Evolutionary conservation across 768 basidiomycete species (phyloP), one percentile per base, ranked within the genome.

Genomic region (Lentinus brumalis): DNA sequence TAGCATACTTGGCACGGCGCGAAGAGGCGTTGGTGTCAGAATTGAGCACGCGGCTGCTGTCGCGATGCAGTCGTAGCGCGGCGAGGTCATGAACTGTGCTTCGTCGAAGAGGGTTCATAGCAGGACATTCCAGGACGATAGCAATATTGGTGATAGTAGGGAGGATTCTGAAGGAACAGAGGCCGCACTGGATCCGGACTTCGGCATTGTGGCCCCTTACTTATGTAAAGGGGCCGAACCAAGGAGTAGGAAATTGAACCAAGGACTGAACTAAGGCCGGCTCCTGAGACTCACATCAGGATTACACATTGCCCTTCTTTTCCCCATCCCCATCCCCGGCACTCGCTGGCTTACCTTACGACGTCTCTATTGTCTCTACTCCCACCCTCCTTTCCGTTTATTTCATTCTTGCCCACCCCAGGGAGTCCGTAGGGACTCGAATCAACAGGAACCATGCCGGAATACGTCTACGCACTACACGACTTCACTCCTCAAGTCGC

Each of bases 401-500:
- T 26, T 1, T 26, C 21, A 26, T 31, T 38, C 42, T 62, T 52
- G 42, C 30, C 39, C 35, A 38, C 7, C 49, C 21, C 45, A 35
- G 44, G 53, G 40, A 57, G 39, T 55, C 45, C 39, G 31, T 30
- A 16, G 30, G 16, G 1, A 16, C 39, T 50, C 26, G 42, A 21
- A 39, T 18, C 12, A 32, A 9, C 44, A 9, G 44, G 44, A n/a
- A 56, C 52, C 47, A 92, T 92, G 91, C 80, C 84, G 18, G 87
- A 91, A 67, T 92, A 90, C 77, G 92, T 95, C 54, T 94, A 91
- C 68, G 94, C 91, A 1, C 78, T 93, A 14, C 93, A 96, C 71
- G 88, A 90, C 67, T 98, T 98, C 67, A 68, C 76, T 4, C 96
- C 97, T 3, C 95, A 99, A 78, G 86, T 98, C 74, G 91, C 92